Conservation (phyloP, 2,329 filamentous ascomycete genomes). For the Periconia sp. region DNA sequence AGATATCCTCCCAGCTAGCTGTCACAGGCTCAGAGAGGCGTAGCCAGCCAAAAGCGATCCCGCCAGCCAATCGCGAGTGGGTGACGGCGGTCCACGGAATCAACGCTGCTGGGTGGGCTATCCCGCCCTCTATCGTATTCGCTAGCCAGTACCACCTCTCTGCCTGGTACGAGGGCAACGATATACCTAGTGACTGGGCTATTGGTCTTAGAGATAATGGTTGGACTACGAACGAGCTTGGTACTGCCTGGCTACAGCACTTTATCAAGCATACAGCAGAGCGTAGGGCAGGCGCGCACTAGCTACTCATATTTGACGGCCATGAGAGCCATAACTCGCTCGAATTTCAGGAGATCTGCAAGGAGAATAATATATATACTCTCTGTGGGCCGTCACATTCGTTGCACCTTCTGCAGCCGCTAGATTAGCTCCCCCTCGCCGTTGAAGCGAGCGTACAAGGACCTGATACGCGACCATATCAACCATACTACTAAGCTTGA, state of each 20-base stretch:
- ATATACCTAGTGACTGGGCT: slow-evolving; percentile 24
- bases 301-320: slow-evolving; percentile 19
- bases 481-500: slow-evolving; percentile 26
- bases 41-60: slow-evolving; percentile 1
- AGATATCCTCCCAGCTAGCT: slow-evolving; percentile 9
- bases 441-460: slow-evolving; percentile 35
- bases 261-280: slow-evolving; percentile 34
- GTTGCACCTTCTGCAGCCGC: too few relatives aligned
- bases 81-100: slow-evolving; percentile 8
- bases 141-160: slow-evolving; percentile 4
- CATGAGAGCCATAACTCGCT: slow-evolving; percentile 32
- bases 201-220: slow-evolving; percentile 33
- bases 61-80: slow-evolving; percentile 8
- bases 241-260: slow-evolving; percentile 40
- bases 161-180: slow-evolving; percentile 5
- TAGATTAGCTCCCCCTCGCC: slow-evolving; percentile 29
- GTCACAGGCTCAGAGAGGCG: slow-evolving; percentile 9
- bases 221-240: slow-evolving; percentile 39
- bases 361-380: slow-evolving; percentile 39
- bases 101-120: slow-evolving; percentile 6
- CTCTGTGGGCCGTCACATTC: slow-evolving; percentile 30
- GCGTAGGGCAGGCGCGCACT: slow-evolving; percentile 25
- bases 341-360: slow-evolving; percentile 40
- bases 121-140: slow-evolving; percentile 9
- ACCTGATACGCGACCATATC: slow-evolving; percentile 26